Evolutionary conservation across 257 asterid species (phyloP), one percentile per base, ranked within the genome.

Genomic region (Solanum infundibuliforme): DNA sequence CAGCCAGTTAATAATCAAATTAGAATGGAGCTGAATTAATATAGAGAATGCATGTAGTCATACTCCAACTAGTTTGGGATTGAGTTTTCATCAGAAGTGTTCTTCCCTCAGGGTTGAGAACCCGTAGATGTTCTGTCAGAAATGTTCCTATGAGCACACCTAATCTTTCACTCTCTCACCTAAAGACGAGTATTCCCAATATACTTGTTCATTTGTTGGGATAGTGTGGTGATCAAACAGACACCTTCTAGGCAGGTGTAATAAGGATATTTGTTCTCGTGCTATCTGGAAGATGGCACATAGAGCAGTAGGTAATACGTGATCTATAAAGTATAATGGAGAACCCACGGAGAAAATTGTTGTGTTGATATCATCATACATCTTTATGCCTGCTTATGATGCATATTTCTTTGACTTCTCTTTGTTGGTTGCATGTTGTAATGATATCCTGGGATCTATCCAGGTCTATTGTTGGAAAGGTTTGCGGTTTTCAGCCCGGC

Each of bases 391-490:
- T 46, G 39, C 66, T 46, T 48, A 48, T 0, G 21, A 48, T 82
- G 69, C 69, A 46, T 29, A 82, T 48, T 82, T 82, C 68, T 82
- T 4, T 48, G n/a, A 48, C 86, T 82, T 48, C 31, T 31, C 20
- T 48, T 82, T 48, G 43, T 48, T 48, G 86, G 69, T 20, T 48
- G 86, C 41, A 31, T 12, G 20, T 48, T 82, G 18, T 48, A 82
- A 82, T 52, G 68, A 82, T 82, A 29, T 82, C 85, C 43, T 82
- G 69, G 68, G 41, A 46, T 48, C 69, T 86, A 77, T 92, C 76
- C 90, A 95, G 99, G 99, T 97, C 65, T 97, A 95, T 91, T 97
- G 99, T 91, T 97, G 99, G 99, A 97, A 97, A 94, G 99, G 98
- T 87, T 91, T 97, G 73, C 94, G 99, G 92, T 97, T 97, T 90